phyloP scores from a whole-genome alignment of 2,329 filamentous ascomycete species.

The Penicillium sp. region DNA sequence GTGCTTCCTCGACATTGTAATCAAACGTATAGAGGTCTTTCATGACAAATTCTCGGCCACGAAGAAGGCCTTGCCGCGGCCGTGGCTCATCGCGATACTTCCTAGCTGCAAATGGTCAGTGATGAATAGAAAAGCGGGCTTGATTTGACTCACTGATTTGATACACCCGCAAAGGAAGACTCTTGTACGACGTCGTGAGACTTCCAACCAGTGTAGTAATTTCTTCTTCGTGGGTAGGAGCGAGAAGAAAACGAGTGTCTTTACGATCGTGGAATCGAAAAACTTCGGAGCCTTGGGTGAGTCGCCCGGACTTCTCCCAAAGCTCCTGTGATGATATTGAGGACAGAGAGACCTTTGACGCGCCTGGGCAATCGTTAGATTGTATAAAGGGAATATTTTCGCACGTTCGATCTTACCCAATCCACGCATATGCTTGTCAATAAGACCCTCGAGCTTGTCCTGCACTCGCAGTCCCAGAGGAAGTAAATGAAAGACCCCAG shows the following conservation, averaged over 20 bases:
- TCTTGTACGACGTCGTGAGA: slow-evolving; percentile 76
- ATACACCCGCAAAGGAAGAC: slow-evolving; percentile 81
- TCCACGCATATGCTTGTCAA: slow-evolving; percentile 84
- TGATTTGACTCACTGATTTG: slow-evolving; percentile 69
- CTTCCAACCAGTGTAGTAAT: slow-evolving; percentile 78
- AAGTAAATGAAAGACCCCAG: slow-evolving; percentile 88
- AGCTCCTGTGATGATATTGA: slow-evolving; percentile 69
- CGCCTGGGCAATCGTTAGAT: slow-evolving; percentile 12
- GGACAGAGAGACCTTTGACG: slow-evolving; percentile 25
- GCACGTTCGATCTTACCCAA: slow-evolving; percentile 55
- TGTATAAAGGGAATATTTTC: background rate
- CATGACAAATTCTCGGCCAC: slow-evolving; percentile 92
- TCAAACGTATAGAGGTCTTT: slow-evolving; percentile 99
- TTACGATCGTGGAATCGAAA: slow-evolving; percentile 80
- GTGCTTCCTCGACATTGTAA: slow-evolving; percentile 61
- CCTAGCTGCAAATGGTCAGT: slow-evolving; percentile 54
- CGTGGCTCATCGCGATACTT: slow-evolving; percentile 94
- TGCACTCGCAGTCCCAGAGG: slow-evolving; percentile 85
- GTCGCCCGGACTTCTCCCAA: slow-evolving; percentile 79
- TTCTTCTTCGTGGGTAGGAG: slow-evolving; percentile 95
- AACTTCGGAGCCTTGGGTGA: slow-evolving; percentile 75
- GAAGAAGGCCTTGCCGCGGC: slow-evolving; percentile 81
- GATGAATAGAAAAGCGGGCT: background rate
- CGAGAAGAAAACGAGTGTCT: slow-evolving; percentile 69
- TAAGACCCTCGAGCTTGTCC: slow-evolving; percentile 77